These are phyloP conservation scores for Gliomastix tumulicola DNA, from an alignment of 2,329 filamentous ascomycete genomes.

Conservation along the genomic window DNA sequence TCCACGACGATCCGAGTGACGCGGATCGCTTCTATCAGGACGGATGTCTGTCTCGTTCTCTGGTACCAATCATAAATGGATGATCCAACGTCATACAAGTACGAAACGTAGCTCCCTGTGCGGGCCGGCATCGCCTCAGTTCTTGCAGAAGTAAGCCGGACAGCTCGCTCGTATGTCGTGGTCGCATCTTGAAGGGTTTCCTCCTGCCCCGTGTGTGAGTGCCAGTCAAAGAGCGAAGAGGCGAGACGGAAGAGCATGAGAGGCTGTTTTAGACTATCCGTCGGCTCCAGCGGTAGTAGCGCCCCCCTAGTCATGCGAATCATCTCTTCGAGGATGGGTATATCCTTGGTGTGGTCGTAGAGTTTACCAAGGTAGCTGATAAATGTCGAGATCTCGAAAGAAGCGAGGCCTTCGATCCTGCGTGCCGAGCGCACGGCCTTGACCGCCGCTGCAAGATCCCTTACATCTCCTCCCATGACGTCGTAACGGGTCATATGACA, in stretches of 20 bases:
- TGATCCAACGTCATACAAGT: no score
- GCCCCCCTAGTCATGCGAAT: not conserved
- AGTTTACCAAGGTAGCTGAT: not conserved
- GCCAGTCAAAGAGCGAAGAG: not conserved
- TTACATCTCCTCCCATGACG: not conserved
- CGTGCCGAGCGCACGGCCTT: not conserved
- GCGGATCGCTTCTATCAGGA: no score
- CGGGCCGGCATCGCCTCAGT: no score
- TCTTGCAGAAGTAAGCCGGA: not conserved
- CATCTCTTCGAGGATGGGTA: not conserved
- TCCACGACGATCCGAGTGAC: no score
- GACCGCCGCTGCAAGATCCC: not conserved
- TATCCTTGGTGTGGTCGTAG: not conserved
- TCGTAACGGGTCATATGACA: not conserved
- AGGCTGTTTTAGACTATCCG: not conserved
- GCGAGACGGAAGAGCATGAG: not conserved
- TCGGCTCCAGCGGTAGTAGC: not conserved
- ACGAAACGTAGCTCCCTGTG: no score
- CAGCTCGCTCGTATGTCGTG: not conserved
- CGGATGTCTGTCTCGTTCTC: no score
- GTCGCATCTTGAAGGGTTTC: not conserved
- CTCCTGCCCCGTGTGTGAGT: not conserved
- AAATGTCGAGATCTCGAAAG: not conserved
- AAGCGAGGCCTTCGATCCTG: not conserved
- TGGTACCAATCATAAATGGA: no score